Conservation (phyloP, 1,139 yeast species). For the Yarrowia galli region DNA sequence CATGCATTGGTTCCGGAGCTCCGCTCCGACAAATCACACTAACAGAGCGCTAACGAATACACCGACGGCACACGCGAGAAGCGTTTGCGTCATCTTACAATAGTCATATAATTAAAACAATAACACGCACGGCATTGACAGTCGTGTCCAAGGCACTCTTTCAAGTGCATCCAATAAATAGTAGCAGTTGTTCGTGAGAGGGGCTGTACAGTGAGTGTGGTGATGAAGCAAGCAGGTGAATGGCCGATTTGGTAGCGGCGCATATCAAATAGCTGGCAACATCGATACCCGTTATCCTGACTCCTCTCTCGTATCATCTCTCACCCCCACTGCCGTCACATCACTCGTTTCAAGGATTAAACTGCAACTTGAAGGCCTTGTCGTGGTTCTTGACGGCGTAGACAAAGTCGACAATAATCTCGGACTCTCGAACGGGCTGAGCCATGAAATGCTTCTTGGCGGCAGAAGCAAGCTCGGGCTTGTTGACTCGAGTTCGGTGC, state of each 20-base stretch:
- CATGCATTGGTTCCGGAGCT: not conserved
- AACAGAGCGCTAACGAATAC: not conserved
- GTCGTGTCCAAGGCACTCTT: not conserved
- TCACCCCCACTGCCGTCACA: too few species aligned
- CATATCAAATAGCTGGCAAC: too few species aligned
- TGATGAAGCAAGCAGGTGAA: too few species aligned
- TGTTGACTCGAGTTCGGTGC: constrained; percentile 57
- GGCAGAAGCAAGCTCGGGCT: constrained; percentile 62
- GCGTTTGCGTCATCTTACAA: not conserved
- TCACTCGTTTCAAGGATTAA: constrained; percentile 41
- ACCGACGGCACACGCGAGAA: too few species aligned
- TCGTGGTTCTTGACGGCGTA: constrained; percentile 76
- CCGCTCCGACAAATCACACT: constrained; percentile 5
- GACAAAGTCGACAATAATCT: constrained; percentile 76
- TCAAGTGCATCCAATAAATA: constrained; percentile 14
- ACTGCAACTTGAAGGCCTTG: constrained; percentile 53
- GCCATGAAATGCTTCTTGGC: constrained; percentile 69
- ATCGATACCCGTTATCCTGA: too few species aligned
- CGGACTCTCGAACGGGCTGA: constrained; percentile 75
- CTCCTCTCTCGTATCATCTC: too few species aligned
- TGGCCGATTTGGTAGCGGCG: too few species aligned
- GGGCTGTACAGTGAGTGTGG: not conserved
- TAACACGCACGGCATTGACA: not conserved
- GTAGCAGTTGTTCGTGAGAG: not conserved
- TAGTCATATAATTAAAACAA: not conserved